A percentile compares a stretch with the other conserved stretches of the same genome.
Evolutionary conservation across 1,284 basidiomycete genomes (phyloP).

Genomic region (Sanghuangporus sanghuang): DNA sequence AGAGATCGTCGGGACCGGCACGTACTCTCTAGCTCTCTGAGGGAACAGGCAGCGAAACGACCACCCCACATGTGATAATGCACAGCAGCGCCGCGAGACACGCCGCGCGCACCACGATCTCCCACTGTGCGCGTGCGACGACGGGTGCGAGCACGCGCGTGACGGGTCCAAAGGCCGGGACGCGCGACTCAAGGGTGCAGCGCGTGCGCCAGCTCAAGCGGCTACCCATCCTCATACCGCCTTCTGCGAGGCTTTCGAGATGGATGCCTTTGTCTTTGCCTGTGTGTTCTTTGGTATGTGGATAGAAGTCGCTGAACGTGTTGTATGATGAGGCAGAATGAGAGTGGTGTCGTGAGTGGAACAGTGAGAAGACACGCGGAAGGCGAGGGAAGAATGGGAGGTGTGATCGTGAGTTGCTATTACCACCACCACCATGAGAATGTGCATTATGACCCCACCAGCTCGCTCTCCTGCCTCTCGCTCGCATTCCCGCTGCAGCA

Average conservation of each 20-base stretch:
- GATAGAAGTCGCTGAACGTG: neutral
- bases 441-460: neutral
- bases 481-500: neutral
- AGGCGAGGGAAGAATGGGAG: neutral
- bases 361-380: neutral
- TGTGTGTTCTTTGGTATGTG: neutral
- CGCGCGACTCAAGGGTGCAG: conserved; percentile 45
- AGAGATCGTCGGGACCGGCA: too few species aligned
- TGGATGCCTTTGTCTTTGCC: neutral
- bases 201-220: conserved; percentile 26
- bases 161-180: conserved; percentile 68
- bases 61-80: conserved; percentile 18
- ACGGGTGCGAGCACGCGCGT: conserved; percentile 66
- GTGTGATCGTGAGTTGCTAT: neutral
- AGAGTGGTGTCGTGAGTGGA: neutral
- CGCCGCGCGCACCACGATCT: conserved; percentile 47
- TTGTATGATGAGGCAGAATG: neutral
- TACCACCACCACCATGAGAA: neutral
- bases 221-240: neutral
- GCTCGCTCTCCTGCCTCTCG: neutral
- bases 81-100: conserved; percentile 29
- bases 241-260: too few species aligned
- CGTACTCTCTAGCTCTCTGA: neutral
- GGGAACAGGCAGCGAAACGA: conserved; percentile 13
- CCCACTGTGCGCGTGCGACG: conserved; percentile 73